Evolutionary conservation across 371 early-diverging fungal genomes (phyloP), one percentile per base, ranked within the genome.

Genomic region (Mortierella sp.): DNA sequence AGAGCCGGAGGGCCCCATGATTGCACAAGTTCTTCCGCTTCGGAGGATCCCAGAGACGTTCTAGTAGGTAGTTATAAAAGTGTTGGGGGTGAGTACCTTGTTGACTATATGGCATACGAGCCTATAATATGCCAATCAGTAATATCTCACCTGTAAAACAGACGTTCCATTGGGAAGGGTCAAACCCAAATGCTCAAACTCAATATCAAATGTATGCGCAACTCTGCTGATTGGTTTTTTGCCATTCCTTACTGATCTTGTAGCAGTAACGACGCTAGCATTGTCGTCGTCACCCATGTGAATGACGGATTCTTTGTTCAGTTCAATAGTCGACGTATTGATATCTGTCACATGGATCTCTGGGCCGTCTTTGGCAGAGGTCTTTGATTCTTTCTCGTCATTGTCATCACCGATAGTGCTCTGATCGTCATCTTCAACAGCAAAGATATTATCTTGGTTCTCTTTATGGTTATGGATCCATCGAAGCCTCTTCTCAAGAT

Each of bases 1-100:
- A 4, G 90, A 88, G 15, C 91, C 91, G 1, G 90, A 91, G 4
- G 94, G 90, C 0, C 95, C 96, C 91, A 96, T 91, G 68, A 96
- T 93, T 9, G 83, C 85, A 22, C 88, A 88, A 40, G 88, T 84
- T 47, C 89, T 82, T 0, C 90, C 90, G 4, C 87, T 66, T n/a
- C 72, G 50, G 33, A 92, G 79, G 22, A 76, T 65, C 4, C 91
- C 91, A 15, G 85, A 84, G 0, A 91, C 87, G 38, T 84, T 87
- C 75, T 78, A 65, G 10, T 78, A 65, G 15, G n/a, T 15, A 9
- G 13, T 50, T 53, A 15, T 58, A 60, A 2, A 28, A 28, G 28
- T 4, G 65, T 50, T 9, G 11, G 13, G 22, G 32, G 40, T 28
- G 57, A 59, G 28, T 60, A 28, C 22, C 28, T 28, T 55, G 50